Evolutionary conservation across 257 asterid species (phyloP).

Genomic region (Lantana camara): DNA sequence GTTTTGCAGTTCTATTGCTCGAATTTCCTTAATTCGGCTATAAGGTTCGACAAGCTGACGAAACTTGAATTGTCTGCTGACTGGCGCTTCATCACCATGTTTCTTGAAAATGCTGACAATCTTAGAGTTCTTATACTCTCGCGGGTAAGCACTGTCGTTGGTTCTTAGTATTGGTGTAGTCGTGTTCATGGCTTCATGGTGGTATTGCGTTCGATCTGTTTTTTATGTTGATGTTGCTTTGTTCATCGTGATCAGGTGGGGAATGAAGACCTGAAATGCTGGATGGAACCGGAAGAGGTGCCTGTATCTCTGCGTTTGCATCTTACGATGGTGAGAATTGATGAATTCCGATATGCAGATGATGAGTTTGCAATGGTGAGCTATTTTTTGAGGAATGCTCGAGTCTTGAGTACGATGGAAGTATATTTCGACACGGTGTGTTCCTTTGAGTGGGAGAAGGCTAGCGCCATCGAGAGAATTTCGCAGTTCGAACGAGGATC

Average conservation of each 20-base stretch:
- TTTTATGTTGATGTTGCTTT: not conserved
- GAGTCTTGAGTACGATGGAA: slow-evolving; percentile 9
- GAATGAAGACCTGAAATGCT: not conserved
- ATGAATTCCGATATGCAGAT: not conserved
- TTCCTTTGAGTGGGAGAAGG: too few relatives aligned
- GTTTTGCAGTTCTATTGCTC: not conserved
- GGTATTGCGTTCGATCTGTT: too few relatives aligned
- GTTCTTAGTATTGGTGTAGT: not conserved
- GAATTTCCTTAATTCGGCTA: not conserved
- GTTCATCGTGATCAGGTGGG: not conserved
- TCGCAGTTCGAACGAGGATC: too few relatives aligned
- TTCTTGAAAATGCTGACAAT: slow-evolving; percentile 18
- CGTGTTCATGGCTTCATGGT: not conserved
- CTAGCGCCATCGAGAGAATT: too few relatives aligned
- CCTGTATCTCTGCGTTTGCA: slow-evolving; percentile 10
- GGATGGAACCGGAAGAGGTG: slow-evolving; percentile 22
- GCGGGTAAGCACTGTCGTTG: too few relatives aligned
- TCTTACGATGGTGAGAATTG: not conserved
- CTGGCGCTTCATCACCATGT: not conserved
- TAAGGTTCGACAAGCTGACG: slow-evolving; percentile 6
- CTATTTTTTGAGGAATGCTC: slow-evolving; percentile 21
- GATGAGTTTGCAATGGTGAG: slow-evolving; percentile 22
- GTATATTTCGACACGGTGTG: not conserved
- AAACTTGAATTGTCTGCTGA: slow-evolving; percentile 2
- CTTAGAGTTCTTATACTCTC: not conserved